Evolutionary conservation across 148 eudicot genomes (phyloP).

Genomic region (Rheum nobile): DNA sequence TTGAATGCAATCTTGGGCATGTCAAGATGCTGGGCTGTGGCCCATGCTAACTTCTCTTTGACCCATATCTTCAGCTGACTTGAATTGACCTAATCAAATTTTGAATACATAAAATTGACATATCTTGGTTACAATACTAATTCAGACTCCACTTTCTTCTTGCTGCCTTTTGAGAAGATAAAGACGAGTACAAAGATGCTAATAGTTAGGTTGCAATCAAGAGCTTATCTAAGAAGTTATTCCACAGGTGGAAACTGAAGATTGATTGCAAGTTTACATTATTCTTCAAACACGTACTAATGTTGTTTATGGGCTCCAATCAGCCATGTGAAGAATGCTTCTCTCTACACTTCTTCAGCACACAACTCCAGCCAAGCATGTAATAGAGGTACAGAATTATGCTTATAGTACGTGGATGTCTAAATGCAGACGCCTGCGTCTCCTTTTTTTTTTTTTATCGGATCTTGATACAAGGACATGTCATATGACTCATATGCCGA

Average conservation of each 20-base stretch:
- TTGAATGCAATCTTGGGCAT: not conserved
- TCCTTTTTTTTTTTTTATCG: not conserved
- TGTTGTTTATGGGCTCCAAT: not conserved
- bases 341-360: not conserved
- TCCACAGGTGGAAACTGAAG: not conserved
- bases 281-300: no score
- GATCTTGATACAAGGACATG: not conserved
- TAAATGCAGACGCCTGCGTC: not conserved
- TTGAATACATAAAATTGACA: not conserved
- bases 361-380: not conserved
- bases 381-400: not conserved
- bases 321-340: not conserved
- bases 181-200: no score
- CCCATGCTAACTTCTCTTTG: not conserved
- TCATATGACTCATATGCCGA: not conserved
- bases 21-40: not conserved
- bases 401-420: not conserved
- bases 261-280: not conserved
- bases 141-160: not conserved
- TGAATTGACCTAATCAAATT: not conserved
- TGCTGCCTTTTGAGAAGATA: no score
- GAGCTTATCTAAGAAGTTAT: not conserved
- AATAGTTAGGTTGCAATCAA: not conserved
- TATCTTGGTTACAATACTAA: not conserved
- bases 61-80: not conserved